Percentiles rank a stretch among this genome's conserved stretches.
Conservation (phyloP, 2,329 filamentous ascomycete species). For the Mycocentrospora acerina region DNA sequence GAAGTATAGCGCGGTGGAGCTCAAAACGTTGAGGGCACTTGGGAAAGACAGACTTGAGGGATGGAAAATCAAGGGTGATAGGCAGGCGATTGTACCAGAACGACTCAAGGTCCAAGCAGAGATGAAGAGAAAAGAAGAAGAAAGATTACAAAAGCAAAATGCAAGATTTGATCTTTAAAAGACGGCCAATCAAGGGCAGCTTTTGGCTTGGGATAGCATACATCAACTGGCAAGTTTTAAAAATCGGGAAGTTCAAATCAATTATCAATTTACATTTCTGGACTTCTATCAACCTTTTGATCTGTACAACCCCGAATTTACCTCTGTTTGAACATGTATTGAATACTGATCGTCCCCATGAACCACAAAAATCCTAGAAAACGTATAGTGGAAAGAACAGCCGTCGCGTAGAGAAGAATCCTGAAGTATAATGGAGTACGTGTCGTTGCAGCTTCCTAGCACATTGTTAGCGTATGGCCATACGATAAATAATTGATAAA, state of each 20-base stretch:
- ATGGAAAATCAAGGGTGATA: slow-evolving; percentile 55
- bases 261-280: no score
- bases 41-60: slow-evolving; percentile 51
- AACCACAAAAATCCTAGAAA: slow-evolving; percentile 17
- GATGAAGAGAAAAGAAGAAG: slow-evolving; percentile 53
- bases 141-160: slow-evolving; percentile 48
- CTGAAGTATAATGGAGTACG: slow-evolving; percentile 11
- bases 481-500: not conserved
- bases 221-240: no score
- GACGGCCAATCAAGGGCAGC: no score
- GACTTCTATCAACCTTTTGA: no score
- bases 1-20: slow-evolving; percentile 59
- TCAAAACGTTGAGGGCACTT: slow-evolving; percentile 54
- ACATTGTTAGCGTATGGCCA: slow-evolving; percentile 1
- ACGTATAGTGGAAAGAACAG: slow-evolving; percentile 8
- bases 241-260: no score
- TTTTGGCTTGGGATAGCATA: no score
- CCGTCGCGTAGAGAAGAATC: slow-evolving; percentile 12
- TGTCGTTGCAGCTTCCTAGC: slow-evolving; percentile 7
- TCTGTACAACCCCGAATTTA: no score
- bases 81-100: slow-evolving; percentile 55
- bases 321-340: slow-evolving; percentile 4
- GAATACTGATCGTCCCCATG: slow-evolving; percentile 6
- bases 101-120: slow-evolving; percentile 50
- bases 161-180: no score